Evolutionary conservation across 352 stramenopile species (phyloP).

Genomic region (Phytophthora megakarya): DNA sequence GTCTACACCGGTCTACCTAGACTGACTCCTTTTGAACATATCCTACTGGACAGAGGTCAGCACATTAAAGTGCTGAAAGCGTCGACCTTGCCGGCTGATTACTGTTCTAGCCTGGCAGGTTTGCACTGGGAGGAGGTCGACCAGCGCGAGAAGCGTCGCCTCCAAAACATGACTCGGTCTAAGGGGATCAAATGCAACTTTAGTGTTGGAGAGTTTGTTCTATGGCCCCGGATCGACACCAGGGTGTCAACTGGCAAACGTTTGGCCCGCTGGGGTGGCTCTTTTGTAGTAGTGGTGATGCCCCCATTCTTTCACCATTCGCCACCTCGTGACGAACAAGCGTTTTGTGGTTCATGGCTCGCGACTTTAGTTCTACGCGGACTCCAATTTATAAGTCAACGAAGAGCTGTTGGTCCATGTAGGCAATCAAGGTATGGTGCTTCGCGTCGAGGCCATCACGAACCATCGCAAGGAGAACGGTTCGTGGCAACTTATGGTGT

Average conservation of each 20-base stretch:
- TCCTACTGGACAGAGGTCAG: background rate
- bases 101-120: background rate
- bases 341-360: background rate
- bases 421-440: conserved; percentile 11
- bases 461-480: background rate
- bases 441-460: background rate
- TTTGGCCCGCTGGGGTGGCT: conserved; percentile 5
- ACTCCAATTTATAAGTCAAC: background rate
- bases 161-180: conserved; percentile 3
- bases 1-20: background rate
- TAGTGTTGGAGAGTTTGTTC: conserved; percentile 2
- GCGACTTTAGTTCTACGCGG: background rate
- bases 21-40: background rate
- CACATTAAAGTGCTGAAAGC: background rate
- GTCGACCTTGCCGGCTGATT: background rate
- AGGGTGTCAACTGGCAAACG: conserved; percentile 1
- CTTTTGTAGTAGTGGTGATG: background rate
- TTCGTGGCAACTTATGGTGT: conserved; percentile 6
- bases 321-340: conserved; percentile 6
- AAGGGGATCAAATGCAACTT: conserved; percentile 10
- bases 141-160: background rate
- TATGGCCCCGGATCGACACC: conserved; percentile 10
- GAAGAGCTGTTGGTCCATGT: conserved; percentile 12
- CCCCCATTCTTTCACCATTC: conserved; percentile 2
- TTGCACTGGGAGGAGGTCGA: conserved; percentile 3